Evolutionary conservation across 208 protist genomes (phyloP).

Genomic region (Crithidia expoeki): DNA sequence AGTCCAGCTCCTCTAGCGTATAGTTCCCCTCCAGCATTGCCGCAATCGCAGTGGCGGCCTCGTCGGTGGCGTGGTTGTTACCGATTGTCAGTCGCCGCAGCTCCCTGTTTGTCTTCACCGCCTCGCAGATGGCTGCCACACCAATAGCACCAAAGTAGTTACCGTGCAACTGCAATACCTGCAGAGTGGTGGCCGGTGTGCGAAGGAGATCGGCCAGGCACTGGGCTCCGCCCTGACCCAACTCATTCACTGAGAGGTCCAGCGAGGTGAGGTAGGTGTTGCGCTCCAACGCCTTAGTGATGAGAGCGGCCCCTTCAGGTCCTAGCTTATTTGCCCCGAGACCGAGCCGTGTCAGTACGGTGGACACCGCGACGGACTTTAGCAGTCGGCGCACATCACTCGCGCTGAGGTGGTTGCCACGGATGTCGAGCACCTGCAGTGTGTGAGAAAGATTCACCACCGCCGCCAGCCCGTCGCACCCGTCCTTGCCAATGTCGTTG

Average conservation of each 20-base stretch:
- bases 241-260: slow-evolving; percentile 88
- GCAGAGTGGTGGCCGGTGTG: slow-evolving; percentile 49
- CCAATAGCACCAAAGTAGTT: slow-evolving; percentile 72
- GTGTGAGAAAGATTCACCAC: slow-evolving; percentile 77
- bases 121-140: slow-evolving; percentile 52
- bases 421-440: slow-evolving; percentile 76
- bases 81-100: slow-evolving; percentile 68
- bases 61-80: slow-evolving; percentile 87
- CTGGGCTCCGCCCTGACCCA: slow-evolving; percentile 71
- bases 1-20: slow-evolving; percentile 72
- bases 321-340: slow-evolving; percentile 82
- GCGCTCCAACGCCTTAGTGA: slow-evolving; percentile 72
- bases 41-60: slow-evolving; percentile 47
- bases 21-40: slow-evolving; percentile 79
- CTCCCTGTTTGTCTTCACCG: slow-evolving; percentile 63
- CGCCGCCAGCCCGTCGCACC: slow-evolving; percentile 83
- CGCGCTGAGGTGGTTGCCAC: slow-evolving; percentile 76
- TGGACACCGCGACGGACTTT: slow-evolving; percentile 72
- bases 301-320: slow-evolving; percentile 69
- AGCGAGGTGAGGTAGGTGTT: slow-evolving; percentile 85
- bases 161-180: slow-evolving; percentile 72
- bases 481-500: slow-evolving; percentile 91
- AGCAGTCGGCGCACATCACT: slow-evolving; percentile 76
- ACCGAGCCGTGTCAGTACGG: slow-evolving; percentile 59
- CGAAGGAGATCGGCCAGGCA: slow-evolving; percentile 65